Base-by-base conservation (phyloP, 345 rosid species). In the Pistacia atlantica region DNA sequence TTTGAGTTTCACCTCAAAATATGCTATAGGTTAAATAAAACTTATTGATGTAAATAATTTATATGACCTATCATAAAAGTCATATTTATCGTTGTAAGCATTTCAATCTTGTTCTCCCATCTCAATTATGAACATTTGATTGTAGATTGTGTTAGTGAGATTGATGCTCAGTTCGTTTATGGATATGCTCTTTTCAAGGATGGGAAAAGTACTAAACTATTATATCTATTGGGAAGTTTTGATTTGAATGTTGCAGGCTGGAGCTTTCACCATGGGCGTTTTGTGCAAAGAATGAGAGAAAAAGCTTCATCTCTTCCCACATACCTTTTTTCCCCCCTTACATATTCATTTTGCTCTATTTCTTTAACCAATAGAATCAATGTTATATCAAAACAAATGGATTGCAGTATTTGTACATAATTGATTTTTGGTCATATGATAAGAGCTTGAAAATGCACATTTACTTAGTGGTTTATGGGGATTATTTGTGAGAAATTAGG, bases 241-340 rank as follows among this genome's bases (percentile, higher is more conserved):
- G 68, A 66, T 4, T 80, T 89, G 1, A 80, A 85, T 66, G 83
- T 87, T 0, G 65, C 88, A 0, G 92, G 89, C 0, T 81, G 87
- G 76, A 83, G 90, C 69, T 86, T 89, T 67, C 92, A 87, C 64
- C 83, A 87, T 11, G 88, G 90, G 11, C 84, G 89, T 6, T 89
- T 89, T 79, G 77, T 89, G 25, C 89, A 83, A 65, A 84, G 81
- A 22, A 76, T 89, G 90, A 82, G 92, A 28, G 76, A 84, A 56
- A 89, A 89, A 72, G 87, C 90, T 42, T 82, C 87, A 20, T 74
- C 87, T 60, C 88, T 82, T 65, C 84, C 86, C 74, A 89, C 83
- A 90, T 89, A 84, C n/a, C 20, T 25, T 69, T 38, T 61, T 18
- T 56, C 49, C 35, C 55, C 8, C 14, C 52, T 22, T 28, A 52